A percentile compares a stretch with the other conserved stretches of the same genome.
These are phyloP conservation scores for Pythium utonaiense DNA, from an alignment of 352 stramenopile species.

Conservation along the genomic window DNA sequence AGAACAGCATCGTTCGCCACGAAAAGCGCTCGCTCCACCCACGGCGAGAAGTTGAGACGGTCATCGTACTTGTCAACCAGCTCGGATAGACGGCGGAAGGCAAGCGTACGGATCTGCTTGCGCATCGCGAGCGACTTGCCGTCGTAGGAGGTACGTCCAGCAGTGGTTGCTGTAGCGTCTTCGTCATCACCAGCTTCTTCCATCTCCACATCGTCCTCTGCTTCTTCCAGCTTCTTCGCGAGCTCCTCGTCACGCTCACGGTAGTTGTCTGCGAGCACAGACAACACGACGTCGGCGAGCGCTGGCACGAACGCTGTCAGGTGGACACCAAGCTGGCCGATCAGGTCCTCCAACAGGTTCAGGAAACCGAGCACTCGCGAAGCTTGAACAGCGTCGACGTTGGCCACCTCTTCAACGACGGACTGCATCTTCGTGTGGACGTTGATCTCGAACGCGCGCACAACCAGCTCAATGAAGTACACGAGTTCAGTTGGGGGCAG, in stretches of 20 bases:
- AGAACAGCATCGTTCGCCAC: slow-evolving; percentile 52
- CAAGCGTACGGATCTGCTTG: slow-evolving; percentile 79
- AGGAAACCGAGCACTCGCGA: slow-evolving; percentile 87
- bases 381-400: slow-evolving; percentile 54
- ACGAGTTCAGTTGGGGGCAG: slow-evolving; percentile 71
- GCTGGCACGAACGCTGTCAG: slow-evolving; percentile 73
- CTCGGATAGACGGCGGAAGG: slow-evolving; percentile 69
- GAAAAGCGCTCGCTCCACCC: slow-evolving; percentile 46
- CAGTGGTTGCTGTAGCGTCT: slow-evolving; percentile 9
- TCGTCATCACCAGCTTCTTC: slow-evolving; percentile 20
- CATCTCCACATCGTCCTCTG: slow-evolving; percentile 27
- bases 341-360: slow-evolving; percentile 86
- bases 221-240: slow-evolving; percentile 19
- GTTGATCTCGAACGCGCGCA: slow-evolving; percentile 78
- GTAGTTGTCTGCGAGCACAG: slow-evolving; percentile 62
- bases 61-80: slow-evolving; percentile 81
- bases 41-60: slow-evolving; percentile 56
- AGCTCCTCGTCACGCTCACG: slow-evolving; percentile 27
- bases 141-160: not conserved
- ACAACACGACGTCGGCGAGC: slow-evolving; percentile 72
- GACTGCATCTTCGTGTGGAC: slow-evolving; percentile 8
- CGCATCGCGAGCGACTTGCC: slow-evolving; percentile 38
- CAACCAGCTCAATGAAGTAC: slow-evolving; percentile 87
- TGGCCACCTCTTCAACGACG: slow-evolving; percentile 12
- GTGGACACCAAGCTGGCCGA: slow-evolving; percentile 84